Evolutionary conservation across 371 early-diverging fungal species (phyloP), one percentile per base, ranked within the genome.

Genomic region (Blakeslea trispora): DNA sequence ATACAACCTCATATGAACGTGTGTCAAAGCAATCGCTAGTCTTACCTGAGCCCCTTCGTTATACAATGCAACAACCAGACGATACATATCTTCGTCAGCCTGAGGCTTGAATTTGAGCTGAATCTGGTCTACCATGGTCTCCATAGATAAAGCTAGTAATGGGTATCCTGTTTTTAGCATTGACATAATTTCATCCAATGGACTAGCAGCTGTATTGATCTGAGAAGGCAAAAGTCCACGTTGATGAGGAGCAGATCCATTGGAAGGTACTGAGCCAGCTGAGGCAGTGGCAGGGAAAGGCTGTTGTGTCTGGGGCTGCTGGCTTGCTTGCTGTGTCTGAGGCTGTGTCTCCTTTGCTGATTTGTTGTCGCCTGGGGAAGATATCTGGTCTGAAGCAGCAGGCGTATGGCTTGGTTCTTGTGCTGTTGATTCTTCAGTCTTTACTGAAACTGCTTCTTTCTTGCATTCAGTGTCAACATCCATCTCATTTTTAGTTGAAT

Each of bases 51-150:
- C 83, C 3, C 91, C 93, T 68, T 97, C 97, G 21, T 85, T 88
- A 41, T 94, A 80, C 45, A 99, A 77, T 1, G 94, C 93, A 13
- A 91, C 90, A 41, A 95, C 89, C 44, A 98, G 71, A 8, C 97
- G 85, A 62, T 98, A 97, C 68, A 97, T 94, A 55, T 97, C 97
- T 68, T 98, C 97, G 56, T 97, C 97, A 0, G 94, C 85, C 8
- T 90, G 85, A 2, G 97, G 95, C 66, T 96, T 95, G 50, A 98
- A 82, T 6, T 94, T 86, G 55, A 87, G 85, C 47, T 92, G 85
- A 18, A 97, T 93, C 69, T 96, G 97, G 65, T 99, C 98, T 11
- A 95, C 90, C 95, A 97, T 95, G 1, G 93, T 94, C 73, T 98
- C 97, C 91, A 99, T 93, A 2, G 98, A 90, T 31, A 98, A 72